Evolutionary conservation across 1,284 basidiomycete genomes (phyloP), one percentile per base, ranked within the genome.

Genomic region (Apiotrichum veenhuisii): DNA sequence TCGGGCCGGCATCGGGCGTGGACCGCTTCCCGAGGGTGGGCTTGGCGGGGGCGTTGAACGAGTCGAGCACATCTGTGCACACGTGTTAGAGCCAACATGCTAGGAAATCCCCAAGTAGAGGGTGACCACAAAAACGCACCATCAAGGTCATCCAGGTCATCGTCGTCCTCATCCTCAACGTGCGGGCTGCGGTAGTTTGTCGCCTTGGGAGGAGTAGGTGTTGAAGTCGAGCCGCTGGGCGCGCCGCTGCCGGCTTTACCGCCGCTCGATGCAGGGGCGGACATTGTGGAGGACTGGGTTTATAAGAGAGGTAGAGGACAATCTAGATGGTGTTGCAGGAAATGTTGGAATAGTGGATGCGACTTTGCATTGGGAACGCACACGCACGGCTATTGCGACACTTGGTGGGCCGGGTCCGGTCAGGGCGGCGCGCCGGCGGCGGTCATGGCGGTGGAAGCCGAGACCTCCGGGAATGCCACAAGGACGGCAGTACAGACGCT

Each of bases 31-130:
- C 56, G 8, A 54, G 52, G 9, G 46, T 27, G 15, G 53, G 25
- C 43, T 52, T 58, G 40, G 60, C 36, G 5, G 60, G 63, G 27
- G 58, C 61, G 53, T 71, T 70, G 63, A 76, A 74, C 12, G 71
- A 72, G 26, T 67, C 63, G n/a, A 76, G 67, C 11, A 75, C 74
- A 57, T 76, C 74, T 76, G 50, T 10, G 27, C n/a, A n/a, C n/a
- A n/a, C n/a, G n/a, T n/a, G n/a, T n/a, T 7, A 30, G 30, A 30
- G 30, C 12, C 30, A 30, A 30, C n/a, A n/a, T n/a, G n/a, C n/a
- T n/a, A n/a, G n/a, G n/a, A n/a, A n/a, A n/a, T n/a, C n/a, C n/a
- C n/a, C n/a, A n/a, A n/a, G n/a, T n/a, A n/a, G n/a, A n/a, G 30
- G 30, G 30, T 30, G 30, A n/a, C n/a, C n/a, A n/a, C n/a, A n/a